Percentiles rank a stretch among this genome's conserved stretches.
Conservation (phyloP, 2,329 filamentous ascomycete species). For the Neonectria hederae region DNA sequence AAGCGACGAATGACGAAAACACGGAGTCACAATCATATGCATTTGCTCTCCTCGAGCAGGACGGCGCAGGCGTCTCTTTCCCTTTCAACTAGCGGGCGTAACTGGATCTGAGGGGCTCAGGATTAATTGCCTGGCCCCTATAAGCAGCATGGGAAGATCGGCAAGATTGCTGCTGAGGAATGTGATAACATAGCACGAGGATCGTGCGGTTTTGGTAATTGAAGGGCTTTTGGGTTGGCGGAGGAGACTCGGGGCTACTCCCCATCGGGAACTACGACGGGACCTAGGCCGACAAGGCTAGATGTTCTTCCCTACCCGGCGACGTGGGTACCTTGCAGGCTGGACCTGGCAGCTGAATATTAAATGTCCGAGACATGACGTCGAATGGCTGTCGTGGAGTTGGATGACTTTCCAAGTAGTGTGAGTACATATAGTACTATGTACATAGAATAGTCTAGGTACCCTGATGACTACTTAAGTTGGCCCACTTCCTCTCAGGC, state of each 20-base stretch:
- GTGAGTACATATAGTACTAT: too few relatives aligned
- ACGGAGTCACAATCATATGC: conserved; percentile 4
- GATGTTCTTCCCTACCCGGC: neutral
- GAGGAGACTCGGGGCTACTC: neutral
- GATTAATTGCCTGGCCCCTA: neutral
- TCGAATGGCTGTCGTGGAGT: neutral
- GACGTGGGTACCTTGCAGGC: neutral
- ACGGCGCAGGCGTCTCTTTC: conserved; percentile 21
- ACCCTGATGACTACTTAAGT: neutral
- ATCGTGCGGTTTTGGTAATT: neutral
- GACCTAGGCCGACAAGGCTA: neutral
- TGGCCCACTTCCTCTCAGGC: too few relatives aligned
- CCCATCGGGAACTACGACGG: neutral
- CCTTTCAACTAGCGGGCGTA: neutral
- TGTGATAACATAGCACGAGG: neutral
- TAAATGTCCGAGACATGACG: conserved; percentile 22
- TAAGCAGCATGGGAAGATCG: neutral
- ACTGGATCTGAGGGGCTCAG: neutral
- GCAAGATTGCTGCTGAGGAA: neutral
- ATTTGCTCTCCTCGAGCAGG: conserved; percentile 5
- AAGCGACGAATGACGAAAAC: conserved; percentile 15
- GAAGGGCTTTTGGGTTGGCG: neutral
- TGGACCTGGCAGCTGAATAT: neutral
- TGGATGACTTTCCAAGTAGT: too few relatives aligned
- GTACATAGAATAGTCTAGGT: neutral